phyloP scores from a whole-genome alignment of 176 grass and related monocot genomes.

The Oryza glumipatula region DNA sequence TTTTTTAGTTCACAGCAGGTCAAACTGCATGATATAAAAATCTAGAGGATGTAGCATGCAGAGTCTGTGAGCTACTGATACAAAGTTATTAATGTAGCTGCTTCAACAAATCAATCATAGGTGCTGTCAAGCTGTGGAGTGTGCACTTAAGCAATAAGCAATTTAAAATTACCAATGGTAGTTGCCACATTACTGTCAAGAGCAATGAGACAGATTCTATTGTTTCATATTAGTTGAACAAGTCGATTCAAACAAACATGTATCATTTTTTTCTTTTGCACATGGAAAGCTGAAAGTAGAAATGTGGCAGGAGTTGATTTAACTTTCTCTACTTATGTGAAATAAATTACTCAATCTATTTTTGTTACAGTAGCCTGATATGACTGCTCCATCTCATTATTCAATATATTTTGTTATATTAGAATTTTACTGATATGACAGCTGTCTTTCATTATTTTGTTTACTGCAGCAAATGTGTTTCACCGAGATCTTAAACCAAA shows the following conservation, averaged over 20 bases:
- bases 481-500: slow-evolving; percentile 82
- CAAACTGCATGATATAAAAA: not conserved
- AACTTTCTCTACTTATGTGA: not conserved
- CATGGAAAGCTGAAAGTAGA: not conserved
- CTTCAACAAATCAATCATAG: not conserved
- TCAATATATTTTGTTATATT: not conserved
- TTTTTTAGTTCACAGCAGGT: not conserved
- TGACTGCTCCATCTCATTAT: not conserved
- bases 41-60: not conserved
- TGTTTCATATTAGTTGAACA: not conserved
- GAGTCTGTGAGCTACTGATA: not conserved
- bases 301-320: not conserved
- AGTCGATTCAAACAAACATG: not conserved
- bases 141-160: not conserved
- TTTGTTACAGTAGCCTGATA: not conserved
- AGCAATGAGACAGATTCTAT: not conserved
- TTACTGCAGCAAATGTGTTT: slow-evolving; percentile 67
- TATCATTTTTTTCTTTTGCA: not conserved
- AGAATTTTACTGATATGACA: not conserved
- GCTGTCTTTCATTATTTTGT: not conserved
- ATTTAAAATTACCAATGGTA: not conserved
- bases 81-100: not conserved
- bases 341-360: not conserved
- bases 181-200: not conserved
- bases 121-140: not conserved